Base-by-base conservation (phyloP, 257 asterid genomes). In the Nemophila menziesii region DNA sequence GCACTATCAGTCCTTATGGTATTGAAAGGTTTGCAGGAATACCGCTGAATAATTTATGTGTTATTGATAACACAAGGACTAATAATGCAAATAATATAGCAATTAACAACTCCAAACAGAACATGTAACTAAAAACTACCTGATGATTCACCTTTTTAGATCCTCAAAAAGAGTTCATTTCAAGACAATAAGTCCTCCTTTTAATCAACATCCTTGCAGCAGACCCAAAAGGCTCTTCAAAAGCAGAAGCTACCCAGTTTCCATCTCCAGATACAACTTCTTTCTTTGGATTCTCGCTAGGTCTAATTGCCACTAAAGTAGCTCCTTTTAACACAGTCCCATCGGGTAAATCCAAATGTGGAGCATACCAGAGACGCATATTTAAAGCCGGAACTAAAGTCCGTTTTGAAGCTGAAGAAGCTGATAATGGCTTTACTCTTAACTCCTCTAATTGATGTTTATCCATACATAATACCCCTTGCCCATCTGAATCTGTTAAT, bases 131-230 rank as follows among this genome's bases (percentile, higher is more conserved):
- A 13, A 29, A 13, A 29, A 2, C 36, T 29, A 29, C 36, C 36
- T 29, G 36, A 29, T 29, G 36, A 10, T 7, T 29, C 12, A 10
- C 36, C n/a, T n/a, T n/a, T n/a, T n/a, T n/a, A n/a, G n/a, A n/a
- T n/a, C n/a, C 22, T 75, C 73, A 85, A 57, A 85, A 85, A 2
- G 96, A 78, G 82, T 85, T 85, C 93, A 85, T 85, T 63, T 85
- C 96, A 60, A 85, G 62, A 64, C 92, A 85, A 44, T 80, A 80
- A 15, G 96, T 80, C 74, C 92, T 80, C 71, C 93, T 55, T 75
- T 71, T 85, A 46, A 73, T 69, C 82, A 85, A 52, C 92, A 80
- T 78, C 77, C 77, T 85, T 0, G 80, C 87, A 52, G 96, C 96
- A 21, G 78, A 61, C 44, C 75, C 69, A 37, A 44, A 85, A 1